Base-by-base conservation (phyloP, 257 asterid species). In the Solanum infundibuliforme region DNA sequence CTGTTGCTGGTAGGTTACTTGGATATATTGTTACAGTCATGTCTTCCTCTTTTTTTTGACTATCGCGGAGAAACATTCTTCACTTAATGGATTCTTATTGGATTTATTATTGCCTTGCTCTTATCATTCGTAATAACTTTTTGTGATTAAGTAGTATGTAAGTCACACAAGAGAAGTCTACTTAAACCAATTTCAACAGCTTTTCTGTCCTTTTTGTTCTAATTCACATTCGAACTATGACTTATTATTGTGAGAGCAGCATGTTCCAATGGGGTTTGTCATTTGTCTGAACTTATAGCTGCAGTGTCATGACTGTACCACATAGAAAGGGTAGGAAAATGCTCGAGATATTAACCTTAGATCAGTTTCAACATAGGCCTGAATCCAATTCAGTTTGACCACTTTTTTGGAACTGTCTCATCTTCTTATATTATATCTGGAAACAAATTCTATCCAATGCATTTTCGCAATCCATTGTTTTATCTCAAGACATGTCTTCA, bases 1-100 rank as follows among this genome's bases (percentile, higher is more conserved):
- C 85, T 95, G 92, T 92, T 88, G 83, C 92, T 95, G 96, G 98
- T 94, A 90, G 89, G 91, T 90, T 89, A 23, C 39, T 73, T 39
- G 58, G 27, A 65, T 60, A n/a, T 68, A 55, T 32, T 39, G 85
- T 52, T 55, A 13, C n/a, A 8, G 68, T 65, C 43, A 16, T 29
- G 18, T 46, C 41, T 29, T 81, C 68, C 41, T 69, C 41, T 3
- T 36, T 74, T 69, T 52, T 82, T 60, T 10, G 4, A 16, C n/a
- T 29, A 32, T 83, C 20, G 48, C 4, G 6, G 18, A 46, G 41
- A 20, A 32, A 46, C 16, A 12, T 13, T 43, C 31, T 79, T 52
- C 12, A 29, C 68, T 16, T 48, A 2, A 12, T 81, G 41, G 66
- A 81, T 27, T 41, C 27, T 46, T 48, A 5, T 48, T 81, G 68